Evolutionary conservation across 1,139 yeast genomes (phyloP).

Genomic region (Lodderomyces theae): DNA sequence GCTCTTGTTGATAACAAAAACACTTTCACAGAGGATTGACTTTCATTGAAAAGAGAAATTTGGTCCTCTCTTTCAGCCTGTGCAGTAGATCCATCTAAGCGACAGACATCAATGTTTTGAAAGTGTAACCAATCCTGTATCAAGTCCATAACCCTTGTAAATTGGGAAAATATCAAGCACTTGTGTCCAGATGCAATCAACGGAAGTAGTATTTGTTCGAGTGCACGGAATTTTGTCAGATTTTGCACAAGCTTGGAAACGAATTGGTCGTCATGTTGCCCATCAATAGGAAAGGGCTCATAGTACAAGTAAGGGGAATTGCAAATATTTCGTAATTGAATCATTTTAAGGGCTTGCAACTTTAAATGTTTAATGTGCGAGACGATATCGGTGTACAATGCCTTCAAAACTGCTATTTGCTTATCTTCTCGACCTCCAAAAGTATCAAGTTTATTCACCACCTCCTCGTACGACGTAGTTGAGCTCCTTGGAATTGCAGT

Average conservation of each 20-base stretch:
- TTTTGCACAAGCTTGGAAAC: constrained; percentile 36
- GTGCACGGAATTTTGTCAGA: constrained; percentile 69
- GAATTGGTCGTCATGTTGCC: constrained; percentile 21
- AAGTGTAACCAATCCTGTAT: constrained; percentile 60
- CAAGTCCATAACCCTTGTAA: constrained; percentile 73
- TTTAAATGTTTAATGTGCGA: constrained; percentile 25
- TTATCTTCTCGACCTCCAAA: constrained; percentile 9
- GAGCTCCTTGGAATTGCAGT: constrained; percentile 2
- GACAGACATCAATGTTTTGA: constrained; percentile 44
- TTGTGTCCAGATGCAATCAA: constrained; percentile 55
- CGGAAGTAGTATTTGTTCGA: constrained; percentile 58
- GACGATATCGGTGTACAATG: constrained; percentile 18
- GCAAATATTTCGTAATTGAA: constrained; percentile 83
- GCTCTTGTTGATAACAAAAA: constrained; percentile 87
- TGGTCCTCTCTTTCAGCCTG: constrained; percentile 65
- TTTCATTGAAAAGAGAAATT: constrained; percentile 52
- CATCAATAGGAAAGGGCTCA: constrained; percentile 61
- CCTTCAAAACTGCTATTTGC: constrained; percentile 18
- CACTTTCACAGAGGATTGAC: constrained; percentile 34
- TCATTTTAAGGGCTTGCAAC: constrained; percentile 58
- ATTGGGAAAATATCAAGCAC: constrained; percentile 78
- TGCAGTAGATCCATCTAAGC: constrained; percentile 75
- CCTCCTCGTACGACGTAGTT: constrained; percentile 12
- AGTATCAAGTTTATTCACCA: constrained; percentile 2
- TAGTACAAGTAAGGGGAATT: constrained; percentile 82